phyloP scores from a whole-genome alignment of 345 rosid species.

The Firmiana major region DNA sequence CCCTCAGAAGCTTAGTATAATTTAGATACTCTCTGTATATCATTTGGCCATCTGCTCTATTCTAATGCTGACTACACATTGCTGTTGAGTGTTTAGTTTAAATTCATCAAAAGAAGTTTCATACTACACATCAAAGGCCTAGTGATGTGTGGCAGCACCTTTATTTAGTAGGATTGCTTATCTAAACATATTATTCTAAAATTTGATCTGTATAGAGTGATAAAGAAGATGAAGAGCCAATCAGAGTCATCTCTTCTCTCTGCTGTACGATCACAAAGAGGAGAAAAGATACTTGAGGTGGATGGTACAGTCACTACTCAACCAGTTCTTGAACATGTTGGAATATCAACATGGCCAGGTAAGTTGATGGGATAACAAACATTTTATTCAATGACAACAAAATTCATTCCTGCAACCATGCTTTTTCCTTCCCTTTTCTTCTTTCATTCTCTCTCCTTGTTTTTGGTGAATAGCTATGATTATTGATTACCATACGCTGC shows the following conservation, averaged over 20 bases:
- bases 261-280: slow-evolving; percentile 55
- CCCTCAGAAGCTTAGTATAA: not conserved
- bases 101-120: not conserved
- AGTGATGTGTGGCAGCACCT: not conserved
- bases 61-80: not conserved
- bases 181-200: slow-evolving; percentile 9
- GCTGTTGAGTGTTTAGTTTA: not conserved
- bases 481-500: not conserved
- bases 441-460: not conserved
- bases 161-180: not conserved
- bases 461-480: not conserved
- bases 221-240: slow-evolving; percentile 76
- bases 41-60: not conserved
- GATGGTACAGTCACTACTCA: slow-evolving; percentile 96
- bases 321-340: slow-evolving; percentile 98
- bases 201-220: slow-evolving; percentile 45
- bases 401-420: not conserved
- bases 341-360: slow-evolving; percentile 98
- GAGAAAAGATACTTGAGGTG: slow-evolving; percentile 79
- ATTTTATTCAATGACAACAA: not conserved
- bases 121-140: not conserved
- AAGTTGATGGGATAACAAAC: slow-evolving; percentile 6
- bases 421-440: not conserved
- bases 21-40: not conserved
- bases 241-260: slow-evolving; percentile 85